Base-by-base conservation (phyloP, 176 grass and related monocot species). In the Zea luxurians region DNA sequence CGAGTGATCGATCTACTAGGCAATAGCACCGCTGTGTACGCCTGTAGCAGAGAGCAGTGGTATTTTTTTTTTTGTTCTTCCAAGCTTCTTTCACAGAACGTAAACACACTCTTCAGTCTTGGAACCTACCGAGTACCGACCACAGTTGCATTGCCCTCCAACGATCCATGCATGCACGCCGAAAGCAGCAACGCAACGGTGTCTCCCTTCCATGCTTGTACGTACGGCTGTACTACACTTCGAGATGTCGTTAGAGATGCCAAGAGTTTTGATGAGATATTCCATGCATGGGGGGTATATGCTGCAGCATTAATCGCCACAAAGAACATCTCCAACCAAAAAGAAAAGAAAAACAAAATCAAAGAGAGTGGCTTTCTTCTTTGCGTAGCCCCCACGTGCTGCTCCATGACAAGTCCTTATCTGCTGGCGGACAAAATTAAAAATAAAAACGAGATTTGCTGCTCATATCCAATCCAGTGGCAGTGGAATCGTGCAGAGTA, bases 401-500 rank as follows among this genome's bases (percentile, higher is more conserved):
- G 55, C 42, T 76, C 75, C 58, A 34, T 27, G 45, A 7, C 43
- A 20, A 76, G 69, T 61, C 45, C 45, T 41, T 41, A 61, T 68
- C 81, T 41, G 2, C 58, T 43, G 13, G 2, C 4, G 7, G 48
- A 13, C 5, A n/a, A 13, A 65, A 54, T 11, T 6, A 13, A 76
- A 76, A 7, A 3, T n/a, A 8, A 74, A 64, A 74, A 65, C 4
- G 3, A 7, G 50, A 13, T 40, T 40, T 10, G 35, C 42, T 10
- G 35, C 42, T 35, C 16, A 49, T 18, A 49, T 18, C 37, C 53
- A 61, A 63, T 50, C 12, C 35, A 76, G 68, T 60, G 53, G 50
- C 54, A n/a, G 42, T 61, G 42, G 68, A 77, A 83, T 38, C 34
- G 52, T 77, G 60, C 74, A 48, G 17, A 2, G 64, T 83, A 77